Base-by-base conservation (phyloP, 1,284 basidiomycete species). In the Apiotrichum gamsii region DNA sequence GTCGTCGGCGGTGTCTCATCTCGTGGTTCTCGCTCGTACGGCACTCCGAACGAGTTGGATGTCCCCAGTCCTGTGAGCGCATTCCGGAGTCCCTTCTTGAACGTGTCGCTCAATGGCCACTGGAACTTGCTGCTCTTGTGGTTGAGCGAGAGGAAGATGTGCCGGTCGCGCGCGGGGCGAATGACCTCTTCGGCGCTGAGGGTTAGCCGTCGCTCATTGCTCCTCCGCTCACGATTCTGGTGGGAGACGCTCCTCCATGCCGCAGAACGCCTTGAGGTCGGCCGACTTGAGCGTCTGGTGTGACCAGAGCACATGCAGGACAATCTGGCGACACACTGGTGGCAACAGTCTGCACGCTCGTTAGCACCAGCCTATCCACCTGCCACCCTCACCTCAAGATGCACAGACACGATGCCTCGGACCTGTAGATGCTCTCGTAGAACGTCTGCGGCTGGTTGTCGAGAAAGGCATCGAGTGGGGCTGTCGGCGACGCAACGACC, bases 11-110 rank as follows among this genome's bases (percentile, higher is more conserved):
- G n/a, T n/a, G n/a, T 50, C 6, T 29, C 35, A 13, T 76, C 49
- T 78, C 77, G 16, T 76, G 59, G 44, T 60, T 59, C 43, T 59
- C 81, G 43, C 80, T 82, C 78, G 23, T 82, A 84, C 18, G 90
- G 85, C 21, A 89, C 82, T 11, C 95, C 94, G 67, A 98, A 98
- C 40, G 90, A 91, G 23, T 83, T 81, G 45, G 84, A 89, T n/a
- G 81, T 79, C 3, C 94, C 93, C 90, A 90, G 85, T 63, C 90
- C 93, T 0, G 88, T 93, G 36, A 97, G 75, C n/a, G 90, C 91
- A 58, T 87, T 85, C 49, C 88, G 78, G 57, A 93, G 77, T 49
- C 83, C 84, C 5, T 79, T 74, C 65, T 90, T 89, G 76, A 93
- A 89, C 1, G 82, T 82, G 5, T 81, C 63, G 62, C 85, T 89